A percentile compares a stretch with the other conserved stretches of the same genome.
These are phyloP conservation scores for Boletus reticulatus DNA, from an alignment of 768 basidiomycete genomes.

Conservation along the genomic window DNA sequence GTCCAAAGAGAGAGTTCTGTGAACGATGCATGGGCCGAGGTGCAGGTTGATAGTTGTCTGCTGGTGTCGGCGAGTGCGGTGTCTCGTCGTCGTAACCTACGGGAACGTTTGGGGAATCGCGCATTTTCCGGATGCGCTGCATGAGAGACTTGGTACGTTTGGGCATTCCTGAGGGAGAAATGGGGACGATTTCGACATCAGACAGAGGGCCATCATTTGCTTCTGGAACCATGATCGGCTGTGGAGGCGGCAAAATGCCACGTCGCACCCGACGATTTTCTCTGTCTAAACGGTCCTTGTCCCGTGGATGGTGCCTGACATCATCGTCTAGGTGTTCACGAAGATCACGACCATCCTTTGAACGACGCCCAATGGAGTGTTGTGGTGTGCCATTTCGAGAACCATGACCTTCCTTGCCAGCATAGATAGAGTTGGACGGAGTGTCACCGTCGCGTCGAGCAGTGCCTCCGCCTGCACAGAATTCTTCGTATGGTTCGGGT, in stretches of 20 bases:
- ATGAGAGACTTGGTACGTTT: constrained; percentile 82
- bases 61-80: constrained; percentile 44
- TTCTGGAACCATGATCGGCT: constrained; percentile 79
- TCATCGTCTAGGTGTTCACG: constrained; percentile 46
- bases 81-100: constrained; percentile 47
- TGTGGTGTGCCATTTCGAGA: constrained; percentile 37
- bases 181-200: constrained; percentile 35
- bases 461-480: constrained; percentile 74
- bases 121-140: constrained; percentile 87
- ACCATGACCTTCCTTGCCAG: constrained; percentile 52
- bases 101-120: constrained; percentile 81
- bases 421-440: constrained; percentile 66
- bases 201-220: constrained; percentile 42
- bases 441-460: constrained; percentile 50
- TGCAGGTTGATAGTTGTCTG: constrained; percentile 25
- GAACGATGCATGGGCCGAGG: constrained; percentile 64
- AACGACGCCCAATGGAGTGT: constrained; percentile 35
- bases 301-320: constrained; percentile 25
- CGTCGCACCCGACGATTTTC: constrained; percentile 43
- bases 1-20: constrained; percentile 76
- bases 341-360: constrained; percentile 50
- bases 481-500: constrained; percentile 89
- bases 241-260: constrained; percentile 68
- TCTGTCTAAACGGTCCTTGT: constrained; percentile 36
- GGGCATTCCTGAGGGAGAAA: constrained; percentile 46